These are phyloP conservation scores for Ascochyta viciae-villosae DNA, from an alignment of 2,329 filamentous ascomycete species.

Conservation along the genomic window DNA sequence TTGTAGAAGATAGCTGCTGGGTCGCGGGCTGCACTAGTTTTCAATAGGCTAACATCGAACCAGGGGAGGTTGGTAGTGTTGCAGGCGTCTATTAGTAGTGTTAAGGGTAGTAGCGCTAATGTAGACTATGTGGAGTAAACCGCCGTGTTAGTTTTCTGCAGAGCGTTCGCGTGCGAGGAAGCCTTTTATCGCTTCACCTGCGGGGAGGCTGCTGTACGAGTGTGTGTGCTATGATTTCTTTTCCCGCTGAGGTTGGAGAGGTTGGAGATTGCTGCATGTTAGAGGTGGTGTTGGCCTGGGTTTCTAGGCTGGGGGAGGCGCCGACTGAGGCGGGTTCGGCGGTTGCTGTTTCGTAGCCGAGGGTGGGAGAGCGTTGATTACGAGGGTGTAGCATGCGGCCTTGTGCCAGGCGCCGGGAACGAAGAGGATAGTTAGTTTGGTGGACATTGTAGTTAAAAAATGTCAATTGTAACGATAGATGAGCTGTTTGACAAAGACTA, in stretches of 20 bases:
- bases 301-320: not conserved
- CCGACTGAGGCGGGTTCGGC: conserved; percentile 1
- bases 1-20: not conserved
- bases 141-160: not conserved
- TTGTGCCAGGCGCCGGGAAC: conserved; percentile 15
- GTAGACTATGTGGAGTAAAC: not conserved
- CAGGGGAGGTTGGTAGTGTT: not conserved
- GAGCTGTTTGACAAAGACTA: too few relatives aligned
- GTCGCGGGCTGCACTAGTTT: not conserved
- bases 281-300: not conserved
- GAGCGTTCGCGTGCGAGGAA: not conserved
- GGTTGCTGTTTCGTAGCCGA: conserved; percentile 3
- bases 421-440: conserved; percentile 9
- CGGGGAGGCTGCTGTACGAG: conserved; percentile 4
- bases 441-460: not conserved
- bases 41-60: not conserved
- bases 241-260: not conserved
- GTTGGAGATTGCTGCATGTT: not conserved
- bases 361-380: not conserved
- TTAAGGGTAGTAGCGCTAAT: not conserved
- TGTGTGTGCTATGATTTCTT: not conserved
- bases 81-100: not conserved
- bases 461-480: too few relatives aligned
- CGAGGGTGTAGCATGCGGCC: not conserved
- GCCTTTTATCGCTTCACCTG: not conserved